A percentile compares a stretch with the other conserved stretches of the same genome.
Evolutionary conservation across 805 yeast species (phyloP).

Genomic region (Zygoascus bituminiphila): DNA sequence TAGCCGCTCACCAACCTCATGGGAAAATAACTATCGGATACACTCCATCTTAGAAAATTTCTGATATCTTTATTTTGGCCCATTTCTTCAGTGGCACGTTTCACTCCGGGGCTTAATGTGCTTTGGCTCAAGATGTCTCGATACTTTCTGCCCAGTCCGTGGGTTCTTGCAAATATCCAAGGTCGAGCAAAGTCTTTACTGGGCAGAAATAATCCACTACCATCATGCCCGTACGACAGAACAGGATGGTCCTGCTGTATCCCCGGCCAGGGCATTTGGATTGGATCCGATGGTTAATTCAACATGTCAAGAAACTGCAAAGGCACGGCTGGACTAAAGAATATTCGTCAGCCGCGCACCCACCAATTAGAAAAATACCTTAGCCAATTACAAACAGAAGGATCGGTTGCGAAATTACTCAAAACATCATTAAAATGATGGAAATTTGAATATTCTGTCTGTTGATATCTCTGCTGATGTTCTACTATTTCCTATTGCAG

Average conservation of each 20-base stretch:
- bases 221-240: constrained; percentile 39
- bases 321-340: neutral
- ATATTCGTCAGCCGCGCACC: no score
- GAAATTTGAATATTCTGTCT: no score
- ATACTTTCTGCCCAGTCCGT: constrained; percentile 19
- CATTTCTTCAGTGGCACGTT: neutral
- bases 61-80: neutral
- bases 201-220: constrained; percentile 25
- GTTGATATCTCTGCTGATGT: no score
- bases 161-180: constrained; percentile 25
- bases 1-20: constrained; percentile 4
- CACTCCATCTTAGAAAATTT: constrained; percentile 1
- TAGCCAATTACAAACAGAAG: no score
- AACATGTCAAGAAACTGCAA: neutral
- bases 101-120: constrained; percentile 4
- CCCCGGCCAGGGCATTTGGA: neutral
- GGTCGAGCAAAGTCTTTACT: constrained; percentile 13
- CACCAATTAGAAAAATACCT: no score
- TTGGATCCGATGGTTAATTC: neutral
- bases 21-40: constrained; percentile 10
- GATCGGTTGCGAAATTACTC: no score
- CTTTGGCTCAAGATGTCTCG: constrained; percentile 11
- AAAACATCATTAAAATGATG: no score
- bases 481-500: no score
- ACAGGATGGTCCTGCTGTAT: neutral